Evolutionary conservation across 805 yeast genomes (phyloP).

Genomic region (Candida sakaeoensis): DNA sequence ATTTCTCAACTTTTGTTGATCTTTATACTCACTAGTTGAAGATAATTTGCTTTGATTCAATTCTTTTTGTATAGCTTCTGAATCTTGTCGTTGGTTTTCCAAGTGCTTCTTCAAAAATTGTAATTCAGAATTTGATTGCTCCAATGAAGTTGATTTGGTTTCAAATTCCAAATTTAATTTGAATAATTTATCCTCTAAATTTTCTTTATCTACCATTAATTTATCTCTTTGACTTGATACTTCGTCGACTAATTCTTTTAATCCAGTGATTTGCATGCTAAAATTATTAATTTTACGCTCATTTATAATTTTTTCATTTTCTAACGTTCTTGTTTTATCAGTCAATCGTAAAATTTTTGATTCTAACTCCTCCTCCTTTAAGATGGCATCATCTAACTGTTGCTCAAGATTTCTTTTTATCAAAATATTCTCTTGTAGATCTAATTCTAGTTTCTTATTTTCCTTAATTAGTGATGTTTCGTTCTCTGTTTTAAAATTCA

Average conservation of each 20-base stretch:
- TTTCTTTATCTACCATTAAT: conserved; percentile 39
- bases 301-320: conserved; percentile 30
- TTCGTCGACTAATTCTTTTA: conserved; percentile 59
- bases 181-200: conserved; percentile 27
- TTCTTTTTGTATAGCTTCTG: conserved; percentile 31
- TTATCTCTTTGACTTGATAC: conserved; percentile 61
- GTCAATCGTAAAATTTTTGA: conserved; percentile 21
- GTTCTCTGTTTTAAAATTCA: conserved; percentile 52
- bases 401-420: conserved; percentile 24
- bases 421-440: conserved; percentile 45
- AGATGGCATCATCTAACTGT: conserved; percentile 34
- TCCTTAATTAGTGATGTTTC: conserved; percentile 68
- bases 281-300: conserved; percentile 35
- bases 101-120: conserved; percentile 32
- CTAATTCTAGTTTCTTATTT: conserved; percentile 56
- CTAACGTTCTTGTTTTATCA: conserved; percentile 26
- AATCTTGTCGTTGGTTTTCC: conserved; percentile 29
- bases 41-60: conserved; percentile 28
- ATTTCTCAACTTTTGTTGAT: conserved; percentile 39
- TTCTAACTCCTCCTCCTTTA: conserved; percentile 40
- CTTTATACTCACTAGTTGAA: conserved; percentile 26
- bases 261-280: conserved; percentile 49
- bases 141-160: conserved; percentile 19
- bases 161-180: conserved; percentile 25
- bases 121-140: conserved; percentile 25